Conservation (phyloP, 148 eudicot species). For the Chenopodium quinoa region DNA sequence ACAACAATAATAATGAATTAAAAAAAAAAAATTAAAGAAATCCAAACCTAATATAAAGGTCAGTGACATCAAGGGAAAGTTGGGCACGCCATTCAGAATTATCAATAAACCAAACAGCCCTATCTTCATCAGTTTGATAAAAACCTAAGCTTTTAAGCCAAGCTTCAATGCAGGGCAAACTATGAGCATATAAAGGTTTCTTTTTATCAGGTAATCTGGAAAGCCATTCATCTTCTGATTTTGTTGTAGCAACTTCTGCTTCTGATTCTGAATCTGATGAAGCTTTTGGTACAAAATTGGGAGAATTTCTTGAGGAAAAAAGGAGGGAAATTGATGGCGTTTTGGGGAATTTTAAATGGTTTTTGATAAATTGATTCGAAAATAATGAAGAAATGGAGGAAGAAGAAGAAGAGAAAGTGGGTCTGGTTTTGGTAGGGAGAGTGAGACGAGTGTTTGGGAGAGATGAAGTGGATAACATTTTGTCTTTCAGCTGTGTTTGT, state of each 20-base stretch:
- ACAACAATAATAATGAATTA: too few species aligned
- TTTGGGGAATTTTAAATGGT: conserved; percentile 21
- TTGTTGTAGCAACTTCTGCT: conserved; percentile 6
- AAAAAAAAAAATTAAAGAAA: background rate
- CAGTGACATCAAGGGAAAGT: conserved; percentile 76
- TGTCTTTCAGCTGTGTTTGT: background rate
- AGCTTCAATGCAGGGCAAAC: conserved; percentile 79
- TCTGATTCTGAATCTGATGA: conserved; percentile 41
- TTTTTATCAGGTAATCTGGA: conserved; percentile 77
- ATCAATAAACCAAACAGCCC: conserved; percentile 74
- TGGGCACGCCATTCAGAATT: conserved; percentile 78
- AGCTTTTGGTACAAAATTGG: conserved; percentile 24
- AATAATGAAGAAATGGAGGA: conserved; percentile 17
- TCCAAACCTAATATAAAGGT: conserved; percentile 62
- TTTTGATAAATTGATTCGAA: background rate
- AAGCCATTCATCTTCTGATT: conserved; percentile 59
- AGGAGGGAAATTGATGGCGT: conserved; percentile 11
- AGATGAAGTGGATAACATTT: conserved; percentile 40
- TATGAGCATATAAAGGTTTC: conserved; percentile 79
- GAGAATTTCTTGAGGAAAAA: conserved; percentile 22
- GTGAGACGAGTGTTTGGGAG: conserved; percentile 19
- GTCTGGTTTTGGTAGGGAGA: background rate
- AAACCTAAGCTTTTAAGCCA: conserved; percentile 76
- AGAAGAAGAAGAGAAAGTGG: conserved; percentile 6
- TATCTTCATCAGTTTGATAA: conserved; percentile 68